A percentile compares a stretch with the other conserved stretches of the same genome.
Evolutionary conservation across 768 basidiomycete species (phyloP).

Genomic region (Xerocomellus chrysenteron): DNA sequence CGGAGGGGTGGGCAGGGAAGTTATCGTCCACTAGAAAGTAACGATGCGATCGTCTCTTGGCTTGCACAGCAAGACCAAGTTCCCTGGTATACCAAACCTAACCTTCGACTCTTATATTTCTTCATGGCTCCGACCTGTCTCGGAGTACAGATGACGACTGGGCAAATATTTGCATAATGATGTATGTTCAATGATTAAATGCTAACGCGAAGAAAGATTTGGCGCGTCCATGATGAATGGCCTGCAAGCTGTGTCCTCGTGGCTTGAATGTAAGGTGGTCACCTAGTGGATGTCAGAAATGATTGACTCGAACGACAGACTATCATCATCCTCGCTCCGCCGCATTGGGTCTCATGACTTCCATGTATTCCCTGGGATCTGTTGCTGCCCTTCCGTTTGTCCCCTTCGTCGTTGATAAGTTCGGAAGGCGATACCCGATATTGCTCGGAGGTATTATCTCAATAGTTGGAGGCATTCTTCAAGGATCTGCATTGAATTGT

Average conservation of each 20-base stretch:
- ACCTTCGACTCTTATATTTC: constrained; percentile 54
- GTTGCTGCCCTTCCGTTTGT: no score
- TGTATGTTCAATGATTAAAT: not conserved
- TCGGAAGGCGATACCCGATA: constrained; percentile 1
- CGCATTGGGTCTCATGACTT: constrained; percentile 38
- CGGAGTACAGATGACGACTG: constrained; percentile 13
- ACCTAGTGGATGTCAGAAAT: not conserved
- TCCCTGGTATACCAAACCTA: constrained; percentile 63
- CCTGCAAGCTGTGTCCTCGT: constrained; percentile 56
- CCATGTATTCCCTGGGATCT: no score
- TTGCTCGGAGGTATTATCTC: not conserved
- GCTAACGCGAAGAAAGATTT: constrained; percentile 4
- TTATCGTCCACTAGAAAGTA: no score
- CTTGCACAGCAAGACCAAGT: no score
- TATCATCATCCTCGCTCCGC: constrained; percentile 52
- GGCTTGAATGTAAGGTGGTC: constrained; percentile 46
- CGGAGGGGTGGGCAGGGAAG: no score
- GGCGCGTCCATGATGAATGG: constrained; percentile 60
- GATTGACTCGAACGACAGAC: constrained; percentile 32
- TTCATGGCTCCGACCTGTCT: constrained; percentile 46
- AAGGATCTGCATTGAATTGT: no score
- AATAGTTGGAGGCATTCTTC: no score
- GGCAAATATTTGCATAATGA: not conserved
- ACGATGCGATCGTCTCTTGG: no score
- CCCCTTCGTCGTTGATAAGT: no score